Evolutionary conservation across 345 rosid species (phyloP).

Genomic region (Hibiscus mutabilis): DNA sequence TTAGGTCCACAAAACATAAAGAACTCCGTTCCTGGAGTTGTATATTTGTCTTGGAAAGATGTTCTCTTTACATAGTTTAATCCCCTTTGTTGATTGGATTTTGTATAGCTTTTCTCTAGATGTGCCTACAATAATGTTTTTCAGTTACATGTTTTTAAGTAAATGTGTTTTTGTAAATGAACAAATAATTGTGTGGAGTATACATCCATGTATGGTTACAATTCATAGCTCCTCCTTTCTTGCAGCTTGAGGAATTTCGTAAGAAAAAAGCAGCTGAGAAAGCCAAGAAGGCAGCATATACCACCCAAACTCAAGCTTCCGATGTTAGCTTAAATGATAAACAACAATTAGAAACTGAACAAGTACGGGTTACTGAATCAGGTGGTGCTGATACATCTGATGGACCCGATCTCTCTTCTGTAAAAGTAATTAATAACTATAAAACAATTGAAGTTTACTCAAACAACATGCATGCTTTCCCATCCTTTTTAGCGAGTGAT

Average conservation of each 20-base stretch:
- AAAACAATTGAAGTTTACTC: constrained; percentile 14
- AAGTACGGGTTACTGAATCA: constrained; percentile 28
- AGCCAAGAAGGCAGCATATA: constrained; percentile 55
- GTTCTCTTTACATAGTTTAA: background rate
- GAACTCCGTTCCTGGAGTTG: background rate
- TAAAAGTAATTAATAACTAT: constrained; percentile 11
- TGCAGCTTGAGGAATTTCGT: constrained; percentile 93
- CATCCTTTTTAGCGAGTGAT: constrained; percentile 23
- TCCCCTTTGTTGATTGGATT: background rate
- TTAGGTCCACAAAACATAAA: background rate
- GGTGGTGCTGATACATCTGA: constrained; percentile 47
- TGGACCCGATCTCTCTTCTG: constrained; percentile 26
- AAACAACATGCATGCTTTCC: constrained; percentile 18
- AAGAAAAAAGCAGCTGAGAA: constrained; percentile 88
- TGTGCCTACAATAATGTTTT: background rate
- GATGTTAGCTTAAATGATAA: constrained; percentile 29
- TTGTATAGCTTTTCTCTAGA: background rate
- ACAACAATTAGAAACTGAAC: constrained; percentile 31
- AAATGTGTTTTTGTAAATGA: background rate
- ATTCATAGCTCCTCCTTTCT: background rate
- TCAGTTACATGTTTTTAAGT: background rate
- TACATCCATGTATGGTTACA: background rate
- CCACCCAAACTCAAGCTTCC: constrained; percentile 31
- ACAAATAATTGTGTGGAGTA: background rate
- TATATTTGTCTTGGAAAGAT: background rate